Conservation (phyloP, 257 asterid species). For the Solanum acaule region DNA sequence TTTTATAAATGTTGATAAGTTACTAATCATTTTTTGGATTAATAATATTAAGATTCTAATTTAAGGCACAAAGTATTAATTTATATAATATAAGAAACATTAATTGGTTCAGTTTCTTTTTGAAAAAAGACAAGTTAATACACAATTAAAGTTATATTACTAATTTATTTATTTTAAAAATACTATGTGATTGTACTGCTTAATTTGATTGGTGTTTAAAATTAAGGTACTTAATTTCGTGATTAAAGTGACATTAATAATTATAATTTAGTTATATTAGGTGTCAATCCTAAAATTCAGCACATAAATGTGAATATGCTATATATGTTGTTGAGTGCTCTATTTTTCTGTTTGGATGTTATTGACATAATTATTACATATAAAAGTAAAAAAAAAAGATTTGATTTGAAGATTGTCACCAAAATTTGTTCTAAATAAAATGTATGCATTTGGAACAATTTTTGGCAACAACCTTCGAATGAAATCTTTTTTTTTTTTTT, state of each 20-base stretch:
- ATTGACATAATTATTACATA: background rate
- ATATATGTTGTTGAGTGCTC: background rate
- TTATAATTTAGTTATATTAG: background rate
- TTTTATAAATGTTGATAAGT: background rate
- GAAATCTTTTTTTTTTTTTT: too few relatives aligned
- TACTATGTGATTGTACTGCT: background rate
- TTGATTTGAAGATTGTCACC: background rate
- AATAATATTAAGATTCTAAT: background rate
- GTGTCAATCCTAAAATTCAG: background rate
- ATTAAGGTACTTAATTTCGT: background rate
- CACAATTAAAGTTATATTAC: background rate
- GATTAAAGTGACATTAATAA: background rate
- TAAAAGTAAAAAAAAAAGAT: background rate
- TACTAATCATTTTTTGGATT: background rate
- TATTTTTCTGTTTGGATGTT: background rate
- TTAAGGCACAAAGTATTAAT: background rate
- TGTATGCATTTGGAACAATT: too few relatives aligned
- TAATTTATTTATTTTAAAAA: background rate
- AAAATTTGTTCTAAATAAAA: background rate
- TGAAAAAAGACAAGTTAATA: background rate
- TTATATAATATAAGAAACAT: background rate
- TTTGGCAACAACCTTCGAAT: too few relatives aligned
- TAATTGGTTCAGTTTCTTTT: background rate
- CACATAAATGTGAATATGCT: background rate
- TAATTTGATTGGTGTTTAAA: background rate